Evolutionary conservation across 345 rosid species (phyloP).

Genomic region (Citropsis articulata): DNA sequence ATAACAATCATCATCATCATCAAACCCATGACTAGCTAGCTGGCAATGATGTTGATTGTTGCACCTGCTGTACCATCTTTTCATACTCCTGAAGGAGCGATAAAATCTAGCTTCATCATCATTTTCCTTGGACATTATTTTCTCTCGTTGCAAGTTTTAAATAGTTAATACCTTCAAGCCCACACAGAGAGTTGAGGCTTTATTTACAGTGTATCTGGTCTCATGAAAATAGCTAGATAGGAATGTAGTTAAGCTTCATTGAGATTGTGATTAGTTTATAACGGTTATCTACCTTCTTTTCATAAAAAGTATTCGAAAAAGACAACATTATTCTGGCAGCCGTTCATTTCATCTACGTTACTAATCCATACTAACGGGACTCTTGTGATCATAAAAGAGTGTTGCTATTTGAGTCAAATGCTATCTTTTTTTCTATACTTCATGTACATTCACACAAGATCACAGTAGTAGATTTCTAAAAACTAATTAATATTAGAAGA

Average conservation of each 20-base stretch:
- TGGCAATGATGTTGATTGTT: background rate
- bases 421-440: no score
- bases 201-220: background rate
- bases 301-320: no score
- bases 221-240: background rate
- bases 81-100: constrained; percentile 12
- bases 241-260: background rate
- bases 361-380: background rate
- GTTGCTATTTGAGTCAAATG: background rate
- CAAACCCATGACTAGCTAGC: background rate
- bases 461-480: no score
- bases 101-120: constrained; percentile 11
- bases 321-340: no score
- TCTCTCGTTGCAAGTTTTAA: no score
- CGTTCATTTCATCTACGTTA: background rate
- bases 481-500: no score
- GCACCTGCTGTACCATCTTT: constrained; percentile 16
- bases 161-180: background rate
- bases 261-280: background rate
- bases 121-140: background rate
- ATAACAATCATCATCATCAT: no score
- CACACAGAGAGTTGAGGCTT: background rate
- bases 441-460: no score
- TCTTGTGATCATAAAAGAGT: background rate
- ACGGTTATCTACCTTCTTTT: background rate